Base-by-base conservation (phyloP, 805 yeast genomes). In the Dipodascus geniculatus region DNA sequence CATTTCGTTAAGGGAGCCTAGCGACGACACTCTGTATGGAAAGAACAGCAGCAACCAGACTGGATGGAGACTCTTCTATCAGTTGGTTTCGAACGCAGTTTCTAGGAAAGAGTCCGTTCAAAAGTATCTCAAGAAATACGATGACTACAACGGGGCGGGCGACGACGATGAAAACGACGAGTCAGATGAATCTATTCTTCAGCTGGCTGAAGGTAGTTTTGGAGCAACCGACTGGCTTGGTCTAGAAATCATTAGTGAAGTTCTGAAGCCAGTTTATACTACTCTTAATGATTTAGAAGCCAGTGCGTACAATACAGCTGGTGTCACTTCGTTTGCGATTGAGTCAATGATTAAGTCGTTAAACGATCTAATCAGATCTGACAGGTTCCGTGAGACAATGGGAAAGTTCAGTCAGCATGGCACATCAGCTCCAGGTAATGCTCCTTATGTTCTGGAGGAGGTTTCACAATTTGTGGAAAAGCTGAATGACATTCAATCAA, bases 201-300 rank as follows among this genome's bases (percentile, higher is more conserved):
- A 38, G 44, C 44, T 38, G 11, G 44, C 44, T 38, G 44, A 38
- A 38, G 44, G 44, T 6, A 38, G 44, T 38, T 38, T 38, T 38
- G 44, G 44, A 14, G 20, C 20, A n/a, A 17, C 17, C 6, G 44
- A 38, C 44, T 38, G 44, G 44, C 20, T 38, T n/a, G 44, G 44
- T 6, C 19, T 38, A n/a, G 44, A 38, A 38, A 38, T 38, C 19
- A 14, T 38, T n/a, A 38, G 44, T 38, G 44, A 38, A n/a, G 44
- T n/a, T 17, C 14, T 38, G 20, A 38, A 38, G 44, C 44, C 44
- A 11, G 8, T 38, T 6, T 38, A 38, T n/a, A 38, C 44, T 38
- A 38, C 44, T n/a, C 44, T 38, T 4, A 38, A 38, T 38, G 44
- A 38, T n/a, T 17, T 38, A n/a, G 44, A 38, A 17, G 44, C 44